Evolutionary conservation across 2,329 filamentous ascomycete species (phyloP).

Genomic region (Hypoxylon sp.): DNA sequence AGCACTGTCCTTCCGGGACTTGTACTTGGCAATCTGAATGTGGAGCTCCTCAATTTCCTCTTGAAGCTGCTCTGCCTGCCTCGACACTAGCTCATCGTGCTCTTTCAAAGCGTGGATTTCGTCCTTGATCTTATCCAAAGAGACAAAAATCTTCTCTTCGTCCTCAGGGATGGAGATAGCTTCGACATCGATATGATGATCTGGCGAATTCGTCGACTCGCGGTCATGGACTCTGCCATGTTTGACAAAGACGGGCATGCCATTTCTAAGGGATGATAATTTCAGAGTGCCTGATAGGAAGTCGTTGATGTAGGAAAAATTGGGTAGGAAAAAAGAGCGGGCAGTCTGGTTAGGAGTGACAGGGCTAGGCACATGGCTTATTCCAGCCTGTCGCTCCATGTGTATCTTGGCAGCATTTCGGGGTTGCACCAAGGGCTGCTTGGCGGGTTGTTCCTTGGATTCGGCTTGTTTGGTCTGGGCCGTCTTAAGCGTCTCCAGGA

Average conservation of each 20-base stretch:
- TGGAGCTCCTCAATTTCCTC: conserved; percentile 65
- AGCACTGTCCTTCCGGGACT: conserved; percentile 59
- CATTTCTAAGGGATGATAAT: conserved; percentile 66
- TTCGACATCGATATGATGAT: conserved; percentile 64
- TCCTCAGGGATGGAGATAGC: conserved; percentile 65
- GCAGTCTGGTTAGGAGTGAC: conserved; percentile 58
- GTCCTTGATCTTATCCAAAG: conserved; percentile 72
- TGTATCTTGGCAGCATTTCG: conserved; percentile 40
- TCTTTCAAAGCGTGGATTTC: conserved; percentile 69
- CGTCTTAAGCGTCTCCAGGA: conserved; percentile 52
- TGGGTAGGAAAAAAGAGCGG: conserved; percentile 68
- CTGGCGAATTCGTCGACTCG: conserved; percentile 52
- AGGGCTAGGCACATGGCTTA: conserved; percentile 39
- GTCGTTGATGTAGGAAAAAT: conserved; percentile 68
- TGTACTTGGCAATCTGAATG: conserved; percentile 61
- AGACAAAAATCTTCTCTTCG: conserved; percentile 70
- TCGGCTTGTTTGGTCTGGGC: conserved; percentile 48
- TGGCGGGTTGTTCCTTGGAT: conserved; percentile 35
- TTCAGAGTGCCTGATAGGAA: conserved; percentile 68
- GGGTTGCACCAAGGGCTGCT: conserved; percentile 31
- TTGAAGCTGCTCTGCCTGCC: conserved; percentile 67
- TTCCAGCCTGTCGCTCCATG: conserved; percentile 40
- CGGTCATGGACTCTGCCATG: conserved; percentile 65
- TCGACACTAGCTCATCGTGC: conserved; percentile 68
- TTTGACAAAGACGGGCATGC: conserved; percentile 69